Conservation (phyloP, 2,329 filamentous ascomycete species). For the Sporothrix curviconia region DNA sequence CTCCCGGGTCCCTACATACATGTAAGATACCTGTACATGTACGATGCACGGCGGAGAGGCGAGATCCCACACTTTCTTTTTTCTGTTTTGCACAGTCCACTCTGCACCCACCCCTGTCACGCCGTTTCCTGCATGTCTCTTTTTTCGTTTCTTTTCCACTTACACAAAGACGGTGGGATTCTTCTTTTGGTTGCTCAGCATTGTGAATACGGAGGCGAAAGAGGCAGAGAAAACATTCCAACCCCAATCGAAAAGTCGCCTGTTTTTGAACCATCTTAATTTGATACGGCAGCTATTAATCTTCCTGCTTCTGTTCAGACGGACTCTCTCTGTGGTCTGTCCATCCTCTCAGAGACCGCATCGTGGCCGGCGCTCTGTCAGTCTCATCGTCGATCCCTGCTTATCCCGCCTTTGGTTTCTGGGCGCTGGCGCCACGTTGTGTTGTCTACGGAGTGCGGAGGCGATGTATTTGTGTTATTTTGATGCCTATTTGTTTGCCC, state of each 20-base stretch:
- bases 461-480: too few relatives aligned
- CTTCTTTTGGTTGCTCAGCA: neutral
- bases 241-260: neutral
- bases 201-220: neutral
- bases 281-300: constrained; percentile 12
- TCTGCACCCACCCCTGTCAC: constrained; percentile 1
- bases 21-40: too few relatives aligned
- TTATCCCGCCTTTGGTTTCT: too few relatives aligned
- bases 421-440: too few relatives aligned
- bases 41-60: neutral
- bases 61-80: constrained; percentile 5
- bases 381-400: too few relatives aligned
- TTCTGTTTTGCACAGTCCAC: too few relatives aligned
- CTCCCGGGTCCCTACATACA: constrained; percentile 4
- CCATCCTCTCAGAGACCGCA: too few relatives aligned
- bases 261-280: constrained; percentile 3
- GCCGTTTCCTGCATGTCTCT: neutral
- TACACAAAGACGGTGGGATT: constrained; percentile 1
- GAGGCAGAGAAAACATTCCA: neutral
- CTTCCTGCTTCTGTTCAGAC: neutral
- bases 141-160: too few relatives aligned
- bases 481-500: too few relatives aligned
- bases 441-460: too few relatives aligned
- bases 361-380: too few relatives aligned
- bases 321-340: neutral